Base-by-base conservation (phyloP, 352 stramenopile genomes). In the Phytophthora agathidicida region DNA sequence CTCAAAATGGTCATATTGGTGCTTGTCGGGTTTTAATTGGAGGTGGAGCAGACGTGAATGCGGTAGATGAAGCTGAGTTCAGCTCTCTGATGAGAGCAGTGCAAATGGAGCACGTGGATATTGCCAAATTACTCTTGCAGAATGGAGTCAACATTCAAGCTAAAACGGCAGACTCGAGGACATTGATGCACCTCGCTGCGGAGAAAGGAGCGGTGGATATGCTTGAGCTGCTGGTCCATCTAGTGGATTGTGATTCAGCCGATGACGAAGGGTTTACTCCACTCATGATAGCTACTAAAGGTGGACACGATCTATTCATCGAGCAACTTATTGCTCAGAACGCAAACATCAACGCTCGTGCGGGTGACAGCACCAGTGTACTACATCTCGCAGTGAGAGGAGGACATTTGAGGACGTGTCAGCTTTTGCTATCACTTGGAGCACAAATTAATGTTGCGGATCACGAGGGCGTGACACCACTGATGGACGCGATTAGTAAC, bases 11-110 rank as follows among this genome's bases (percentile, higher is more conserved):
- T 9, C 24, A 26, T 36, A 13, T 45, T 14, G 36, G 28, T 16
- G 27, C 22, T 10, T 57, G 36, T 28, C 24, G 35, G 1, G 10
- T 57, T 28, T 20, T 57, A 19, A 19, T 38, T 19, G 22, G 16
- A 17, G 42, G 42, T n/a, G 42, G 26, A 13, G 42, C 42, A 14
- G 26, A 57, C 30, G 36, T 47, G 35, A 47, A 57, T 28, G 35
- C 36, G 9, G 48, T 38, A 2, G 28, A 45, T 28, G 23, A 10
- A 5, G 36, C 22, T 47, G 26, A 35, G n/a, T 14, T 38, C 8
- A 56, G 3, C 7, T 1, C 43, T 28, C 8, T 51, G 27, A 51
- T 51, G 43, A 26, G 30, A 16, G 43, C 28, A 7, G 28, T 24
- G 14, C 9, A 17, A 37, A 19, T 3, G 17, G 28, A 17, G 10